A percentile compares a stretch with the other conserved stretches of the same genome.
These are phyloP conservation scores for Prosopis cineraria DNA, from an alignment of 306 rosid species.

Conservation along the genomic window DNA sequence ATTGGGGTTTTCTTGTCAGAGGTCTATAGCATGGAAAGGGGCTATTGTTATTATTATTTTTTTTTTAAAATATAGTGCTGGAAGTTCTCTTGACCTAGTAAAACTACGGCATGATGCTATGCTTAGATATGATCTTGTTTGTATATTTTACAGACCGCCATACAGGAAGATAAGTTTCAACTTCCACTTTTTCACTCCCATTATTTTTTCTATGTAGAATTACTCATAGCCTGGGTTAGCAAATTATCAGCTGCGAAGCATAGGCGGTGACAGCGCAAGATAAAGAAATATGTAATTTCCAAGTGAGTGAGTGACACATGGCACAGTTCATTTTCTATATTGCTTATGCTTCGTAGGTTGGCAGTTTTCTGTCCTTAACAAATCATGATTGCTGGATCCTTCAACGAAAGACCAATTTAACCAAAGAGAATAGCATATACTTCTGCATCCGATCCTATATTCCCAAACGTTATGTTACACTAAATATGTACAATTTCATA, in stretches of 20 bases:
- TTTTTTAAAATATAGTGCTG: background rate
- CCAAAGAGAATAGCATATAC: background rate
- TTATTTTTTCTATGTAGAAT: background rate
- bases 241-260: background rate
- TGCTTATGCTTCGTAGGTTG: background rate
- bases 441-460: background rate
- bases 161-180: background rate
- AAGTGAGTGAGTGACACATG: background rate
- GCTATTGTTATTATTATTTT: too few relatives aligned
- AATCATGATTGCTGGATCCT: background rate
- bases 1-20: slow-evolving; percentile 38
- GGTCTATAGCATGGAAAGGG: slow-evolving; percentile 39
- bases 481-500: background rate
- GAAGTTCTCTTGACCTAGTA: background rate
- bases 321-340: background rate
- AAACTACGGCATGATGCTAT: background rate
- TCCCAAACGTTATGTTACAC: background rate
- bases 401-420: background rate
- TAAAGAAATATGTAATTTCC: background rate
- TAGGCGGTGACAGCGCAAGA: background rate
- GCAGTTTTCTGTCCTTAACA: background rate
- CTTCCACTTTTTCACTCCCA: background rate
- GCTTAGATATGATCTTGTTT: background rate
- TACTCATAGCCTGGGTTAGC: background rate
- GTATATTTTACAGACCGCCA: background rate